Evolutionary conservation across 2,329 filamentous ascomycete genomes (phyloP), one percentile per base, ranked within the genome.

Genomic region (Epicoccum nigrum): DNA sequence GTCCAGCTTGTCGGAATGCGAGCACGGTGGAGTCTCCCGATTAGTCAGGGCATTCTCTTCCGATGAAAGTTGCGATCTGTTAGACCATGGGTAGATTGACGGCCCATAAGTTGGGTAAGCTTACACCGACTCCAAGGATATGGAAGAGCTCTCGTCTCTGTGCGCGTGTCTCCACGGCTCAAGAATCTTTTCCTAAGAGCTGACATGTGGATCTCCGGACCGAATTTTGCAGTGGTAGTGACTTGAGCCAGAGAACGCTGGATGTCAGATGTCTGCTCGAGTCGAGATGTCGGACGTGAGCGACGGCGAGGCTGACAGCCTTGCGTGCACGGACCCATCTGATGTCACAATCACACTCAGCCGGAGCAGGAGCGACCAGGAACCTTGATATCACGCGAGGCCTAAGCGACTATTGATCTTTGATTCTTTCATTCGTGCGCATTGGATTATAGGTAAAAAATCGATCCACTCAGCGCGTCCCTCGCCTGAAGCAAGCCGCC

Each of bases 371-470:
- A 25, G 45, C 25, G 27, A 11, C 15, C 25, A 41, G 23, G 15
- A 25, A 25, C n/a, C 1, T n/a, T 9, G n/a, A 31, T 16, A n/a
- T 28, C 25, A 30, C 35, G 16, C n/a, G 23, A n/a, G 31, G 23
- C 15, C 13, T 12, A 9, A 7, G 37, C 15, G 25, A 42, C 17
- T 11, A 38, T 42, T 17, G 12, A 17, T 43, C 3, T 44, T 42
- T 28, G 7, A 37, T 45, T 38, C 35, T 51, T 45, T 46, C 31
- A 44, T 47, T 67, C 49, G 61, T 67, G 60, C 59, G 57, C 55
- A 64, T 45, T 65, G 62, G 61, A 69, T 56, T 66, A 66, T 67
- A 67, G 58, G 60, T 66, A 64, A 65, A 50, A 62, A 51, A 56
- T 40, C 49, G 53, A 56, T 54, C 49, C 47, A 45, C 56, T 55